Base-by-base conservation (phyloP, 2,329 filamentous ascomycete species). In the Pestalotiopsis sp. region DNA sequence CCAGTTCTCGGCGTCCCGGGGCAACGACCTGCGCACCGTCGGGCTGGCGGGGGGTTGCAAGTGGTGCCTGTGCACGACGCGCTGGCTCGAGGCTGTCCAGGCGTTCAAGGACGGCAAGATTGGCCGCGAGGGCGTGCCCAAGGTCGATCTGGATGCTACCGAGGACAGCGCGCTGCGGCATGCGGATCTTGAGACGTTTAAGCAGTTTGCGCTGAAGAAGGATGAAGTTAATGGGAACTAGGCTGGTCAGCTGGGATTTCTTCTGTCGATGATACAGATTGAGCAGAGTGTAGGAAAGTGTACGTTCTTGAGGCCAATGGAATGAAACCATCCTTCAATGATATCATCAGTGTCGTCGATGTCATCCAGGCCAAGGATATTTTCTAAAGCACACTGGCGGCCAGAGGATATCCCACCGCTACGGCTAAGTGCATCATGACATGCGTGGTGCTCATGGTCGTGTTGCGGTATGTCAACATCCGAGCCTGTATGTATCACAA, bases 21-120 rank as follows among this genome's bases (percentile, higher is more conserved):
- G 88, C 52, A 91, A 91, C 74, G 86, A 91, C 73, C 80, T 91
- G 41, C 83, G 87, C 27, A 73, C 77, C 4, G 82, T 83, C 23
- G 88, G 88, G 3, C 82, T 91, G 67, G 86, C 82, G 23, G 85
- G 81, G 13, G 88, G 89, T 7, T 90, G 88, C 74, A 88, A 86
- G 76, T 91, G 89, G 87, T 91, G 89, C 77, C 78, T 91, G 4
- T 91, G 89, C 74, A 88, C 87, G 2, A 81, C 78, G 12, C 78
- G 88, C 59, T 91, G 87, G 87, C 85, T 85, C 72, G 88, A 91
- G 76, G 89, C 88, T 1, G 85, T 88, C 70, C 81, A 87, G 67
- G 87, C 87, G 1, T 80, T 84, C 70, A 84, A 81, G 61, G 79
- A 79, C 13, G 84, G 84, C 57, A 80, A 81, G 41, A 71, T 79